phyloP scores from a whole-genome alignment of 2,329 filamentous ascomycete species.

The Cadophora sp. region DNA sequence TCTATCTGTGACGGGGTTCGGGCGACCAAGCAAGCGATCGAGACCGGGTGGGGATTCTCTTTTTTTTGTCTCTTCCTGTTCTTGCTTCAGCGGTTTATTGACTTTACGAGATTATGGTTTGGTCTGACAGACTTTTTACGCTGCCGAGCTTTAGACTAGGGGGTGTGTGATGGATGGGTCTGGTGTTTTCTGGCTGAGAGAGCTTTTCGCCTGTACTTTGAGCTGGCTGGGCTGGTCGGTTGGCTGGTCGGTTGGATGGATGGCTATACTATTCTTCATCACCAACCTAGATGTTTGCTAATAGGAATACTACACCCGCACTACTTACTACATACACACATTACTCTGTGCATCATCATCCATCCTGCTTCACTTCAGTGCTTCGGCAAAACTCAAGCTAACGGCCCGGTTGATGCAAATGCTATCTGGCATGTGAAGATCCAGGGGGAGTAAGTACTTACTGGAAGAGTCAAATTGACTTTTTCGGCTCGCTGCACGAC shows the following conservation, averaged over 20 bases:
- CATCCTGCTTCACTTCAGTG: background rate
- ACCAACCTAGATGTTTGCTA: constrained; percentile 13
- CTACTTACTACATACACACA: background rate
- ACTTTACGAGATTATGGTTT: constrained; percentile 13
- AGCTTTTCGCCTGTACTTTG: constrained; percentile 1
- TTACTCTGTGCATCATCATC: background rate
- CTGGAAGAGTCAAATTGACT: background rate
- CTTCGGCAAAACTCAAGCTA: background rate
- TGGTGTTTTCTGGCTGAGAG: background rate
- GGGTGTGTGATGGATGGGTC: background rate
- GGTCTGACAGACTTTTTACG: constrained; percentile 8
- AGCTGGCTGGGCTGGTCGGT: constrained; percentile 10
- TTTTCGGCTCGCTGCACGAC: background rate
- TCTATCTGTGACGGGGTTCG: constrained; percentile 9
- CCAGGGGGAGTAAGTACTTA: background rate
- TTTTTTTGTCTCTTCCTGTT: background rate
- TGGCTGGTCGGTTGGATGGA: background rate
- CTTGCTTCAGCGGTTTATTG: background rate
- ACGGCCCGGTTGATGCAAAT: background rate
- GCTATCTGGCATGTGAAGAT: background rate
- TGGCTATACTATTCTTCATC: background rate
- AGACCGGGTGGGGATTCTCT: background rate
- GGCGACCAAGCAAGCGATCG: background rate
- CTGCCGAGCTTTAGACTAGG: constrained; percentile 17
- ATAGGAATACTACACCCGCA: constrained; percentile 18